Percentiles rank a stretch among this genome's conserved stretches.
phyloP scores from a whole-genome alignment of 495 filamentous ascomycete species.

The Penicillium argentinense region DNA sequence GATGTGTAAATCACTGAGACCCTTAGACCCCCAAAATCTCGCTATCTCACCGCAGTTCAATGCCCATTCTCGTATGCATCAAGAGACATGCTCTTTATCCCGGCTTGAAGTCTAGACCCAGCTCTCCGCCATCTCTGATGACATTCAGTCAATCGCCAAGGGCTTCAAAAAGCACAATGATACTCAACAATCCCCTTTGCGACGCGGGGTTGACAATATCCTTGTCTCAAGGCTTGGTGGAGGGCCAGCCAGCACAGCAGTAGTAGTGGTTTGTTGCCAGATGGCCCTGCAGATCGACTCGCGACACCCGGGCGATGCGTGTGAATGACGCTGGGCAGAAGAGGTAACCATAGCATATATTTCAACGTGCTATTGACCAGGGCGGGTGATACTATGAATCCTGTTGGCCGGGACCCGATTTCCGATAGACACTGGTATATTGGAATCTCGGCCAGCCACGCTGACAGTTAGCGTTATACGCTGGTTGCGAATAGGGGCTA shows the following conservation, averaged over 20 bases:
- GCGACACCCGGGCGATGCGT: background rate
- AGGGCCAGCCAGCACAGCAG: conserved; percentile 12
- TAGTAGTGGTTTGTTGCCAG: background rate
- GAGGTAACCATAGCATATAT: background rate
- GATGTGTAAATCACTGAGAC: too few relatives aligned
- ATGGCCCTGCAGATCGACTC: conserved; percentile 4
- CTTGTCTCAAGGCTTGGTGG: conserved; percentile 4
- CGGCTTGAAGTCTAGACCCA: background rate
- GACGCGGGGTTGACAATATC: background rate
- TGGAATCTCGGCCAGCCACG: background rate
- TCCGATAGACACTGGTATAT: too few relatives aligned
- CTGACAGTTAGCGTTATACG: background rate
- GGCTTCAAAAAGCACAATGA: background rate
- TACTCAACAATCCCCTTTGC: background rate
- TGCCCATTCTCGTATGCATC: too few relatives aligned
- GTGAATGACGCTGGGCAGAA: background rate
- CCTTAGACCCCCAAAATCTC: too few relatives aligned
- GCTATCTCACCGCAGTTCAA: too few relatives aligned
- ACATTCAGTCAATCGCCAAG: background rate
- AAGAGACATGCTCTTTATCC: too few relatives aligned
- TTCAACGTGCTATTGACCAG: background rate
- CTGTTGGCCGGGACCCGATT: too few relatives aligned
- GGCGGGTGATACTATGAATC: background rate
- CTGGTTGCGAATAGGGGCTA: background rate
- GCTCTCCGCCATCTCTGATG: background rate